Evolutionary conservation across 768 basidiomycete species (phyloP), one percentile per base, ranked within the genome.

Genomic region (Kwoniella sp.): DNA sequence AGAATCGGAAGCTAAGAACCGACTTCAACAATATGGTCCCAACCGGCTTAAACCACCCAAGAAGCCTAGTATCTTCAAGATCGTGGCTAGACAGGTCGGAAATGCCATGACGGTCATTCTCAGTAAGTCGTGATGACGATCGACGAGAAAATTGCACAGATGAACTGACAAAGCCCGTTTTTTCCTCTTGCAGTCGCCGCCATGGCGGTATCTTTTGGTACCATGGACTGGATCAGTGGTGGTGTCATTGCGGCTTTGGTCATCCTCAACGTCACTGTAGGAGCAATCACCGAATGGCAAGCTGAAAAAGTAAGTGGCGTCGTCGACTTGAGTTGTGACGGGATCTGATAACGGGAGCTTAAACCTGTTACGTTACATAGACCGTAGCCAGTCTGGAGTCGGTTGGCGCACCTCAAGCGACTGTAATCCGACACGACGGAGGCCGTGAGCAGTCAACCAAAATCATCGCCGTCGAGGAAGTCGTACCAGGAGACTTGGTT

Each of bases 141-240:
- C 29, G 31, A 15, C 11, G 67, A 68, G 70, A 66, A 60, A 2
- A 58, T 73, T 56, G 20, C 7, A 48, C 4, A 20, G 17, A 48
- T 13, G 11, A 51, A 17, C 23, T 23, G 29, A 15, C 7, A 4
- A 22, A 5, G 22, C n/a, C 34, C 51, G 15, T 29, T 7, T 4
- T 34, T 29, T 34, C 13, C 3, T 66, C n/a, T n/a, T 45, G 41
- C 73, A 67, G 65, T 82, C 57, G 75, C 73, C 29, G 80, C 81
- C 4, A 80, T 87, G 75, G 84, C 84, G 2, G 81, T 87, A 9
- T 86, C 85, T 8, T 85, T 87, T 68, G 86, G 84, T 62, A 85
- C 86, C 28, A 77, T 84, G 70, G 85, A 85, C 56, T 87, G 82
- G 73, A 83, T 86, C 59, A 84, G 85, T 73, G 85, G 84, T 5